These are phyloP conservation scores for Puccinia brachypodii DNA, from an alignment of 1,284 basidiomycete species.

Conservation along the genomic window DNA sequence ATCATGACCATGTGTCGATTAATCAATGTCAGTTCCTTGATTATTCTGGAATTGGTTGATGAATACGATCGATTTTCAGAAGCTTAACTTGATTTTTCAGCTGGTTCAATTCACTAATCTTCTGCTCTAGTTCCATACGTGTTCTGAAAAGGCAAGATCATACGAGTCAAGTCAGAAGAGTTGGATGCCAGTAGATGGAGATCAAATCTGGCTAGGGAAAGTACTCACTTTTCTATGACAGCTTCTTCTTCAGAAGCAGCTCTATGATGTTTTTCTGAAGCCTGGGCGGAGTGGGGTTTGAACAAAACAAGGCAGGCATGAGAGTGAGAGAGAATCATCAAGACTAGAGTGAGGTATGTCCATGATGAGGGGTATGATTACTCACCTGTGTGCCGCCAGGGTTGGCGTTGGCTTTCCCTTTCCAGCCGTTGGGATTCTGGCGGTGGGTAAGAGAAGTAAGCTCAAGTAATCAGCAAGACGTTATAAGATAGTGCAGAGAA, in stretches of 20 bases:
- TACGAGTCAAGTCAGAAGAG: not conserved
- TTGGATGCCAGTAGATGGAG: not conserved
- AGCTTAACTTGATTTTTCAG: slow-evolving; percentile 38
- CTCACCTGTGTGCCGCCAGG: not conserved
- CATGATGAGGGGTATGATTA: not conserved
- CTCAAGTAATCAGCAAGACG: not conserved
- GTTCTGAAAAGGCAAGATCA: not conserved
- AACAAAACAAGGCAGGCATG: not conserved
- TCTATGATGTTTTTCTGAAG: not conserved
- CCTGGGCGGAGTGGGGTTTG: not conserved
- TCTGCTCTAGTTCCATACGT: slow-evolving; percentile 31
- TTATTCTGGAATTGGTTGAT: not conserved
- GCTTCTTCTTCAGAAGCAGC: slow-evolving; percentile 31
- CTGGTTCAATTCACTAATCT: slow-evolving; percentile 30
- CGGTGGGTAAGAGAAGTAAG: not conserved
- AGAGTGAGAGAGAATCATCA: not conserved
- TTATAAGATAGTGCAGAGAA: not conserved
- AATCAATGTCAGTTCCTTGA: not conserved
- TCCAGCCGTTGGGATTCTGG: slow-evolving; percentile 26
- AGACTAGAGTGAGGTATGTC: not conserved
- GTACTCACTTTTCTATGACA: slow-evolving; percentile 26
- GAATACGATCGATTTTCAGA: not conserved
- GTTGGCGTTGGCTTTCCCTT: slow-evolving; percentile 25
- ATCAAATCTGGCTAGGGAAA: not conserved
- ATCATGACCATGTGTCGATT: not conserved